Conservation (phyloP, 163 green algal species). For the Chlamydomonas reinhardtii region DNA sequence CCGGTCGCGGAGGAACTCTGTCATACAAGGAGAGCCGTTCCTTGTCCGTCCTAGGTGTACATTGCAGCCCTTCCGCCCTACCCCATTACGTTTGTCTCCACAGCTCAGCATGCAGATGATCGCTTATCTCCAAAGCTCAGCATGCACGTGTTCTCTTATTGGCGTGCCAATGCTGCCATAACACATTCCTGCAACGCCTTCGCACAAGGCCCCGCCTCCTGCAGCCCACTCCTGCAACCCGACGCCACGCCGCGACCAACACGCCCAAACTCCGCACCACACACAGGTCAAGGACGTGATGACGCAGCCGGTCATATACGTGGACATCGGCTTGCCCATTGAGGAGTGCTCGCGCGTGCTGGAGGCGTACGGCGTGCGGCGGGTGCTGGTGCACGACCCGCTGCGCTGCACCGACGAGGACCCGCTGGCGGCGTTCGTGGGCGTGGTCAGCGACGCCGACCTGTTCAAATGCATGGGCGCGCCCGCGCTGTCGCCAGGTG, state of each 20-base stretch:
- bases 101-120: no score
- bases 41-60: no score
- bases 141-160: no score
- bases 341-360: slow-evolving; percentile 39
- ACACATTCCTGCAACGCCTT: no score
- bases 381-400: slow-evolving; percentile 50
- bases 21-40: no score
- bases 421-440: slow-evolving; percentile 45
- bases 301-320: slow-evolving; percentile 49
- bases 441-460: slow-evolving; percentile 43
- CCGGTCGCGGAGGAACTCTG: no score
- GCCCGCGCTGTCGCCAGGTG: slow-evolving; percentile 28
- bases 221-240: no score
- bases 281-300: slow-evolving; percentile 52
- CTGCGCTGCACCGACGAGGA: not conserved
- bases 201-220: no score
- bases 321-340: slow-evolving; percentile 30
- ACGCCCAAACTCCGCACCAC: not conserved
- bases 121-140: no score
- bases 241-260: not conserved
- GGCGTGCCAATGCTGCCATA: no score
- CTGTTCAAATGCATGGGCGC: slow-evolving; percentile 46
- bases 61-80: no score
- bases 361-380: slow-evolving; percentile 33
- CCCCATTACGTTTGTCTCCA: no score